Conservation (phyloP, 805 yeast species). For the Kodamaea leandrae region DNA sequence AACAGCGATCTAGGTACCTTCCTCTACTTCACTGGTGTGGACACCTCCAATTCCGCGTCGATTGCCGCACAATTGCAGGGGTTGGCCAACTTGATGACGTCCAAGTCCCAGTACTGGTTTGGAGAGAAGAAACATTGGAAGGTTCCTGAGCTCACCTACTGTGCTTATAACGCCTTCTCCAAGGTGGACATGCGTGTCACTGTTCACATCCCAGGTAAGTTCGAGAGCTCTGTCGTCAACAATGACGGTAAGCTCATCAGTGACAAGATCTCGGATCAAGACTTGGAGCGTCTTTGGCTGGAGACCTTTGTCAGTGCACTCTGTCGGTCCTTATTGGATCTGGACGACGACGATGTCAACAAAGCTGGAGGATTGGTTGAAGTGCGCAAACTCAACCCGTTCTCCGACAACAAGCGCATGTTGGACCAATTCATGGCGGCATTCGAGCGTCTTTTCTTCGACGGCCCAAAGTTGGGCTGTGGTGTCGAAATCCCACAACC, state of each 20-base stretch:
- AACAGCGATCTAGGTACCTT: constrained; percentile 61
- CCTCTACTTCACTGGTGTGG: constrained; percentile 71
- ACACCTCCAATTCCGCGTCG: constrained; percentile 72
- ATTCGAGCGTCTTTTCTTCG: constrained; percentile 62
- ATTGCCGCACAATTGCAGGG: constrained; percentile 73
- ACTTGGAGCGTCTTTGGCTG: constrained; percentile 50
- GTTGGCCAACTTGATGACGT: constrained; percentile 58
- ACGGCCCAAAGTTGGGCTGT: constrained; percentile 66
- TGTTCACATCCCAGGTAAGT: constrained; percentile 74
- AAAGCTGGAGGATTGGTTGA: constrained; percentile 67
- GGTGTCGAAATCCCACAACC: constrained; percentile 69
- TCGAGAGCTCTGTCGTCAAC: constrained; percentile 52
- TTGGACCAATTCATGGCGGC: constrained; percentile 53
- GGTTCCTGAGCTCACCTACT: constrained; percentile 68
- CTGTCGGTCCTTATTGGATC: constrained; percentile 66
- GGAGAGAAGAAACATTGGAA: constrained; percentile 69
- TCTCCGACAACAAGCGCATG: constrained; percentile 43
- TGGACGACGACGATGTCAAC: constrained; percentile 62
- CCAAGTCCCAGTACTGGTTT: constrained; percentile 72
- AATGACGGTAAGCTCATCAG: constrained; percentile 51
- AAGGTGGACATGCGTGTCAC: constrained; percentile 68
- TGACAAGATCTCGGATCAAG: constrained; percentile 49
- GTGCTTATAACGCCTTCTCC: constrained; percentile 60
- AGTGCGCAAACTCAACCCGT: constrained; percentile 79
- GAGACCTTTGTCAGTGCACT: constrained; percentile 66